Base-by-base conservation (phyloP, 306 rosid species). In the Quercus berberidifolia region DNA sequence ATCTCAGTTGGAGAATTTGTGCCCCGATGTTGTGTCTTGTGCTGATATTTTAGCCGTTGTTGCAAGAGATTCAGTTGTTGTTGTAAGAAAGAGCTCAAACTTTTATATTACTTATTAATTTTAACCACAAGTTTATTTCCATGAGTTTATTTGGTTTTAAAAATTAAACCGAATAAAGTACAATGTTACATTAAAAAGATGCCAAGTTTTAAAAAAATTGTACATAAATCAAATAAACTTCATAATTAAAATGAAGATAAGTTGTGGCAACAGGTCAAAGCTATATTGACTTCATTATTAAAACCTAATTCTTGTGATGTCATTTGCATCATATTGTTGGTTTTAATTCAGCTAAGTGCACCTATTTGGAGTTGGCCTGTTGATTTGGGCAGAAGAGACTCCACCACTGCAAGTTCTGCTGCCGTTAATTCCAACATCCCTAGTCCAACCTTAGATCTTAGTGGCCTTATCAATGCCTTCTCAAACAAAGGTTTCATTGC, bases 361-460 rank as follows among this genome's bases (percentile, higher is more conserved):
- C 72, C 73, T 4, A 46, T 10, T 46, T 46, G 52, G 52, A 78
- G 77, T 74, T 92, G 93, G 91, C 43, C 51, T 0, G 92, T 90
- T 28, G 83, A 0, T 56, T 74, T 92, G 75, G 97, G 93, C 0
- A 86, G 95, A 92, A 86, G 97, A 80, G 97, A 92, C 76, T 83
- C 97, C 25, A 90, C 90, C 54, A 86, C 92, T 18, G 90, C 97
- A 59, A 92, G 92, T 81, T 73, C 73, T 43, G 79, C 82, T 71
- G 31, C 46, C 8, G 91, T 93, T 5, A 87, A 86, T 78, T 69
- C 88, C 23, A 78, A 89, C 72, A 5, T 92, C 41, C 95, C 97
- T 1, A 76, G 65, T 74, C 95, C 93, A 0, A 1, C 35, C 1
- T 76, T 38, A 26, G 72, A 81, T 69, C 88, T 92, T 6, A 78